phyloP scores from a whole-genome alignment of 2,329 filamentous ascomycete species.

The Ceratocystis smalleyi region DNA sequence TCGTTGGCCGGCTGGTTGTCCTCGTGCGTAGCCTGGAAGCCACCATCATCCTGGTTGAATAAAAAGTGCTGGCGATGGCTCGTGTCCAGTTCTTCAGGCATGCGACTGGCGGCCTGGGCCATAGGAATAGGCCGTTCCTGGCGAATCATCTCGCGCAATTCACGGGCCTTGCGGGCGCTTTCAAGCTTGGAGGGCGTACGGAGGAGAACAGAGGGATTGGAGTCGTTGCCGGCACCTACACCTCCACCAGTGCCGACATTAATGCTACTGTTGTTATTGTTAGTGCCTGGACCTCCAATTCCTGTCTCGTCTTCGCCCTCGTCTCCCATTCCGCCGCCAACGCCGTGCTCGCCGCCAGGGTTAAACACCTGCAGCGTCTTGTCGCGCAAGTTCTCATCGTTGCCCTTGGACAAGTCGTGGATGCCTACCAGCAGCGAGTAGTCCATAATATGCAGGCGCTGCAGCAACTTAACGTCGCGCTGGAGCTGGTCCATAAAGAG shows the following conservation, averaged over 20 bases:
- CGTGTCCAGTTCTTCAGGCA: constrained; percentile 78
- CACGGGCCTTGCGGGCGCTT: constrained; percentile 75
- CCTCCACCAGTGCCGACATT: constrained; percentile 24
- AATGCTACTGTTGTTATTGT: constrained; percentile 26
- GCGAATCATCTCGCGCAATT: constrained; percentile 83
- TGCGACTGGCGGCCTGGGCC: constrained; percentile 63
- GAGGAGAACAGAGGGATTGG: constrained; percentile 42
- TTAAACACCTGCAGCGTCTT: constrained; percentile 92
- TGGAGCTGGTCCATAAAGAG: constrained; percentile 81
- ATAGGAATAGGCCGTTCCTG: constrained; percentile 87
- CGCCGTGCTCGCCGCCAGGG: constrained; percentile 40
- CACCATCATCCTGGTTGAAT: constrained; percentile 89
- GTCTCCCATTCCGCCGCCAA: constrained; percentile 28
- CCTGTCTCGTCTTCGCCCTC: constrained; percentile 31
- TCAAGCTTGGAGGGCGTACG: constrained; percentile 89
- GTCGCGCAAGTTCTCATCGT: constrained; percentile 79
- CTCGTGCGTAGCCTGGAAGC: constrained; percentile 83
- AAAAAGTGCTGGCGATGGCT: constrained; percentile 56
- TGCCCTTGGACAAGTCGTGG: constrained; percentile 77
- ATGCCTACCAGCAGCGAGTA: constrained; percentile 92
- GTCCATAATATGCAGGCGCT: constrained; percentile 92
- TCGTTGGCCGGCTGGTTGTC: constrained; percentile 72
- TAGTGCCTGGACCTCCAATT: neutral
- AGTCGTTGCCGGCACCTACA: neutral
- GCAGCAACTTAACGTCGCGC: constrained; percentile 70